These are phyloP conservation scores for Ballota nigra DNA, from an alignment of 257 asterid species.

Conservation along the genomic window DNA sequence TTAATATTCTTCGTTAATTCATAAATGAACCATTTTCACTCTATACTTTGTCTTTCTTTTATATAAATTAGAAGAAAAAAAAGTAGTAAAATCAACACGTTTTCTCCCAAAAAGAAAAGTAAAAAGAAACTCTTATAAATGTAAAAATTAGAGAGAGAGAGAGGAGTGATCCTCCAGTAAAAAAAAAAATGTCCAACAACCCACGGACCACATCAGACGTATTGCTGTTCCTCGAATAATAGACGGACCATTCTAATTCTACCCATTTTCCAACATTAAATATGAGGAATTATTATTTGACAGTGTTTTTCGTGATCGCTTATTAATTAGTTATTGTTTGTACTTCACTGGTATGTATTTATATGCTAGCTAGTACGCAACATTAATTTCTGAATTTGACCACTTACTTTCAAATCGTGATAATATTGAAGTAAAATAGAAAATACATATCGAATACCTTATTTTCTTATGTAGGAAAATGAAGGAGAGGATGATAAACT, in stretches of 20 bases:
- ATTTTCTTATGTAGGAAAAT: too few species aligned
- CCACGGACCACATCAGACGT: background rate
- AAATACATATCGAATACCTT: background rate
- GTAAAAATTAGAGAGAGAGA: too few species aligned
- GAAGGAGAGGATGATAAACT: background rate
- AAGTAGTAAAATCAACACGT: too few species aligned
- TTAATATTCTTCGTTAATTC: too few species aligned
- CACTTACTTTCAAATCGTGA: background rate
- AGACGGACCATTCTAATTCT: constrained; percentile 30
- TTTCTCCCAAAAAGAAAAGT: too few species aligned
- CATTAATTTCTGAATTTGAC: constrained; percentile 14
- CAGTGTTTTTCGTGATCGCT: constrained; percentile 16
- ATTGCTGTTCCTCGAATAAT: too few species aligned
- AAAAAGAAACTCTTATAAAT: too few species aligned
- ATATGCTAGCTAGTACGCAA: background rate
- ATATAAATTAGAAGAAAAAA: too few species aligned
- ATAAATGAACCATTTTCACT: too few species aligned
- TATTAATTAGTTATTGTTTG: background rate
- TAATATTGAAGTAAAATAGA: background rate
- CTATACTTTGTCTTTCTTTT: too few species aligned
- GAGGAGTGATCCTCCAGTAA: too few species aligned
- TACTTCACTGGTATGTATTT: too few species aligned
- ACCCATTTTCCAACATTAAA: constrained; percentile 18
- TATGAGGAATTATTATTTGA: constrained; percentile 16
- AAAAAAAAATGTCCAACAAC: background rate